Evolutionary conservation across 1,139 yeast genomes (phyloP).

Genomic region (Suhomyces taliae): DNA sequence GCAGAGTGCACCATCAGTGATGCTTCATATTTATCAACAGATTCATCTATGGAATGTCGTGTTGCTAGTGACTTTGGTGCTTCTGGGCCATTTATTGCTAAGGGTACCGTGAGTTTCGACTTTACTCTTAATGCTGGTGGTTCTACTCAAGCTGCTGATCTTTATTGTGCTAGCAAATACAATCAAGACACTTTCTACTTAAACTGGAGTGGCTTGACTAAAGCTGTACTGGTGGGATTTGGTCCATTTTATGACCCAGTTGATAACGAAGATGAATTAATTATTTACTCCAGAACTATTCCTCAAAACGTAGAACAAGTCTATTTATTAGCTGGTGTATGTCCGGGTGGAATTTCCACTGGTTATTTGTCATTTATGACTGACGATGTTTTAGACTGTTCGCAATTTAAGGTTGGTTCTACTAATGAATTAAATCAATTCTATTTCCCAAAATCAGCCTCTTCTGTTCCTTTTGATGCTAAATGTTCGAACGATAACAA

Average conservation of each 20-base stretch:
- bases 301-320: constrained; percentile 19
- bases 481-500: constrained; percentile 11
- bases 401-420: constrained; percentile 12
- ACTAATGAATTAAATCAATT: constrained; percentile 19
- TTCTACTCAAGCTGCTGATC: constrained; percentile 16
- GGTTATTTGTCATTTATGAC: constrained; percentile 17
- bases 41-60: constrained; percentile 15
- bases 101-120: constrained; percentile 19
- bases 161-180: constrained; percentile 6
- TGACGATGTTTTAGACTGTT: constrained; percentile 16
- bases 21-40: constrained; percentile 14
- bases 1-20: constrained; percentile 16
- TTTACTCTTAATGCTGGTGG: constrained; percentile 24
- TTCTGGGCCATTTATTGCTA: constrained; percentile 2
- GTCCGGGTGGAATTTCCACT: constrained; percentile 16
- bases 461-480: constrained; percentile 4
- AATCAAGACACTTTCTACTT: constrained; percentile 4
- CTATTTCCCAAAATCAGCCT: constrained; percentile 15
- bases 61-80: constrained; percentile 8
- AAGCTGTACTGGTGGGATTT: constrained; percentile 11
- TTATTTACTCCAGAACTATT: constrained; percentile 20
- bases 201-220: constrained; percentile 15
- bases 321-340: constrained; percentile 16
- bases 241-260: constrained; percentile 8
- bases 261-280: constrained; percentile 11